phyloP scores from a whole-genome alignment of 2,329 filamentous ascomycete species.

The Aspergillus fumigatiaffinis region DNA sequence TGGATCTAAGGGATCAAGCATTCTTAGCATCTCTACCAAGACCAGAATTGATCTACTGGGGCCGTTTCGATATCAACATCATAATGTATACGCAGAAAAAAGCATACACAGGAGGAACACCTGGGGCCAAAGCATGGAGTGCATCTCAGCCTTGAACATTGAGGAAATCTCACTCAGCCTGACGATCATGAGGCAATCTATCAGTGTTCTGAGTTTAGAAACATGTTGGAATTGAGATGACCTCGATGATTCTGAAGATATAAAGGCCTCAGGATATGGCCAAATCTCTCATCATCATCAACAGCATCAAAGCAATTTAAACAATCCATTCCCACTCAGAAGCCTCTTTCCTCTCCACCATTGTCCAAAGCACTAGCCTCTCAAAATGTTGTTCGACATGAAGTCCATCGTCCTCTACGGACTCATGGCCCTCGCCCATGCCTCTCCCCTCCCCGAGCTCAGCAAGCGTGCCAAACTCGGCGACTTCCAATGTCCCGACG shows the following conservation, averaged over 20 bases:
- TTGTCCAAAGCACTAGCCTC: background rate
- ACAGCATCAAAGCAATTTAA: background rate
- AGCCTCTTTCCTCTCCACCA: background rate
- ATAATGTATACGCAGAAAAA: background rate
- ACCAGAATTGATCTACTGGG: background rate
- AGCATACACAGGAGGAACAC: background rate
- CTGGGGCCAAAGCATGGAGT: constrained; percentile 1
- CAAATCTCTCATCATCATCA: background rate
- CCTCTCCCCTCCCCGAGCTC: constrained; percentile 7
- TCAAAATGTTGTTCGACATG: constrained; percentile 8
- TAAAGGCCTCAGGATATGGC: background rate
- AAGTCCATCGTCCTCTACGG: constrained; percentile 11
- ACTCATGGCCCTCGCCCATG: constrained; percentile 5
- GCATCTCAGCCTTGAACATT: background rate
- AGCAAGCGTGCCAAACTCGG: constrained; percentile 11
- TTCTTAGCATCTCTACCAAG: background rate
- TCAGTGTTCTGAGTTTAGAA: background rate
- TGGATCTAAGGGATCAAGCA: background rate
- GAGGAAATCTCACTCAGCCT: background rate
- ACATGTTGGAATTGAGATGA: background rate
- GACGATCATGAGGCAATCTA: background rate
- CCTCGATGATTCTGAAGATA: background rate
- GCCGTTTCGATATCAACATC: background rate
- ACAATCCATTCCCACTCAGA: background rate
- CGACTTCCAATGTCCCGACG: constrained; percentile 11